Base-by-base conservation (phyloP, 495 filamentous ascomycete genomes). In the Penicillium atrosanguineum region DNA sequence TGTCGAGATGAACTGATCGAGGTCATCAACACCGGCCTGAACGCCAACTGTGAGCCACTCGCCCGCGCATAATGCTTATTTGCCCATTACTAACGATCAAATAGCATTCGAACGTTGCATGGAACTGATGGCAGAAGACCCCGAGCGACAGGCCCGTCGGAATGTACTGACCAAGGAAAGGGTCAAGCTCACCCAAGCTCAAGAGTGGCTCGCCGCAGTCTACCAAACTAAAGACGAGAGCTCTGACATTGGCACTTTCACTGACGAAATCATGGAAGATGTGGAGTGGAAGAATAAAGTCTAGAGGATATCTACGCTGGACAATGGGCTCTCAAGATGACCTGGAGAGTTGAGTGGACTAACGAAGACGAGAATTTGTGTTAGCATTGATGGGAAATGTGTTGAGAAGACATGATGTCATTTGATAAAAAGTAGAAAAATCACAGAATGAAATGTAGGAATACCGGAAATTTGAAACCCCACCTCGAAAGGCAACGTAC, bases 51-150 rank as follows among this genome's bases (percentile, higher is more conserved):
- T 78, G 64, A 60, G 70, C 45, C 9, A 28, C 21, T 26, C 0
- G 29, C 23, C 0, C 18, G 2, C 31, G 15, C 6, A 38, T 1
- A 39, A 19, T 20, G 11, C 31, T 12, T 14, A 34, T 34, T 34
- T 14, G 31, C 31, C 11, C 11, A 4, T 14, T 37, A 23, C 49
- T 56, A 44, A 50, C 34, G 26, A 36, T 36, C 14, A 26, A 31
- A 48, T 50, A 59, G 59, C 58, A 0, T 23, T 23, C 7, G 55
- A 57, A 4, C 52, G 62, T 23, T 70, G 62, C 23, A 46, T 61
- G 9, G 43, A 56, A 42, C 50, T 68, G 0, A 73, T 86, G 55
- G 77, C 76, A 0, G 79, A 82, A 26, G 75, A 83, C 44, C 68
- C 74, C 0, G 68, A 72, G 20, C 68, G 77, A 3, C 74, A 78